Base-by-base conservation (phyloP, 2,329 filamentous ascomycete species). In the Aspergillus chevalieri region DNA sequence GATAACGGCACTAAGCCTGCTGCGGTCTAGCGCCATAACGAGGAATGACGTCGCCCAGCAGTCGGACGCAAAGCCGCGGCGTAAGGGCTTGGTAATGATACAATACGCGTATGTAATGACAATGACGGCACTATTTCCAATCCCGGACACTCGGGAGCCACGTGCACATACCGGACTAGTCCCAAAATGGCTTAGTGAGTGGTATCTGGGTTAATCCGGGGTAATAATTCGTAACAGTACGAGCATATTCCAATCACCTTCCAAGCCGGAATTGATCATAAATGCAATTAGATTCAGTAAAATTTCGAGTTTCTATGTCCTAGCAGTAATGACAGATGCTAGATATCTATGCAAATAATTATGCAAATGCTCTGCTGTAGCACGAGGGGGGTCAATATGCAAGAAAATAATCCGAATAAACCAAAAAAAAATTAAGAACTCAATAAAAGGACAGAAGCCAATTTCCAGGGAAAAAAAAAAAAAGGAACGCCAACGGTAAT, bases 161-260 rank as follows among this genome's bases (percentile, higher is more conserved):
- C 57, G 57, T 60, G 56, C 24, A 21, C 22, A 21, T 34, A 26
- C 30, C 8, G 49, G 49, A 41, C 39, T 49, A 49, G 44, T 3
- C 24, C 50, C 39, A 24, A 47, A 43, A 8, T 2, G 44, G 56
- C 12, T 50, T 58, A 58, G 52, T 33, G 45, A 36, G 39, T 24
- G 38, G 36, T 33, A 38, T 42, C 44, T 43, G 17, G 52, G 53
- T 51, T 52, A 49, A 53, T 58, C 56, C 44, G 56, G 56, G 56
- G 51, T 57, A 58, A 51, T 36, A 15, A 6, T 38, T 6, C n/a
- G 34, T 38, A 38, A 19, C 17, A 19, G 34, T 38, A 38, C 26
- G 26, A 30, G 26, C 26, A 30, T 30, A 12, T 30, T 30, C 26
- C 12, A 12, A 30, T 4, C 10, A 30, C 10, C 26, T 12, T 12